Evolutionary conservation across 257 asterid genomes (phyloP), one percentile per base, ranked within the genome.

Genomic region (Eustoma russellianum): DNA sequence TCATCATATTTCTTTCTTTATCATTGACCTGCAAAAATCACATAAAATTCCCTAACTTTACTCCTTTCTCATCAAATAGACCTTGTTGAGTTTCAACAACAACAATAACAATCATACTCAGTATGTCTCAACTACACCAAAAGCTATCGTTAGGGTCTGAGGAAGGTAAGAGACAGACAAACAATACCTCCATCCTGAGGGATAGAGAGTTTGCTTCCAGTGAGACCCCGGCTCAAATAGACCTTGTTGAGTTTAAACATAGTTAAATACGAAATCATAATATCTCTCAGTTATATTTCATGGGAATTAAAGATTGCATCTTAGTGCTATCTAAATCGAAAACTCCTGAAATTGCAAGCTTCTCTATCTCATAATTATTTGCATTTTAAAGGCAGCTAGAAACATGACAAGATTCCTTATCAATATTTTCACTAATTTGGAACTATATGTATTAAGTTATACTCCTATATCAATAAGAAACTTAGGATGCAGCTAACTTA

Each of bases 21-120:
- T 67, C 65, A 38, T 67, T 48, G 13, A 49, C 66, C 82, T 80
- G 74, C 66, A 69, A 46, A 61, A 53, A 43, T 30, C 41, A 51
- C 47, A 24, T 24, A 18, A 4, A 59, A 35, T 9, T 14, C 1
- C 17, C 4, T 24, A 24, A 24, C 30, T 24, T 24, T 24, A 24
- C 30, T 24, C 30, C 3, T 24, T 24, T 24, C 30, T 24, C 30
- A 24, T 24, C 11, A 38, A 46, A 41, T 33, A 52, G 17, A 2
- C 12, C 12, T 38, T 7, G 9, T 38, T 38, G 2, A 38, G 7
- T 38, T 5, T 5, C 5, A 35, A 35, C 5, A 60, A 43, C 18
- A 41, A 15, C 19, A 10, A 7, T 3, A 62, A 33, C 41, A 44
- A 63, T 15, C 34, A 33, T 45, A 19, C n/a, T 34, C 19, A 18